A percentile compares a stretch with the other conserved stretches of the same genome.
Evolutionary conservation across 2,329 filamentous ascomycete species (phyloP).

Genomic region (Mollisia scopiformis): DNA sequence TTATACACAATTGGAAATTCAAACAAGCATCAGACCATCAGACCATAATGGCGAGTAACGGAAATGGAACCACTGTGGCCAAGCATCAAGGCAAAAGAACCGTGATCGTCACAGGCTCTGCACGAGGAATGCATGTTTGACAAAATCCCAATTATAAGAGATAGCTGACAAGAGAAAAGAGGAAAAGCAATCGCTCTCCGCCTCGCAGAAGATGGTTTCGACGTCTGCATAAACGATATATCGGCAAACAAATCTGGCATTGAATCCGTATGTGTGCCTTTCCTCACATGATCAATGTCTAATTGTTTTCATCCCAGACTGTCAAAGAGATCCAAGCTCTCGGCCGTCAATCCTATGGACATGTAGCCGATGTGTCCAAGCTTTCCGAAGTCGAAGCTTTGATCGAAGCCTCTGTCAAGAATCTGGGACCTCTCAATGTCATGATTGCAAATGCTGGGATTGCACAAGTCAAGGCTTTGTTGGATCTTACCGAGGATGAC

Average conservation of each 20-base stretch:
- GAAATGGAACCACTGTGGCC: constrained; percentile 29
- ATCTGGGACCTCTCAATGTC: constrained; percentile 32
- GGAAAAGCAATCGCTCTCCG: constrained; percentile 66
- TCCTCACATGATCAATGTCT: constrained; percentile 27
- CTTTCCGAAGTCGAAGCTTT: constrained; percentile 33
- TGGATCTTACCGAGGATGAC: constrained; percentile 37
- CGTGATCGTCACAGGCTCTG: constrained; percentile 44
- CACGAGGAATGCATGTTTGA: constrained; percentile 40
- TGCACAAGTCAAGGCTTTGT: constrained; percentile 32
- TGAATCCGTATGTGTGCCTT: constrained; percentile 45
- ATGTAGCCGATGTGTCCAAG: constrained; percentile 60
- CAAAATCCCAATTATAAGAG: not conserved
- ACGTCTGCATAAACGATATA: constrained; percentile 68
- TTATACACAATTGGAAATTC: too few relatives aligned
- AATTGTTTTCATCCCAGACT: too few relatives aligned
- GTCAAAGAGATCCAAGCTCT: constrained; percentile 54
- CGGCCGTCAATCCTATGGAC: constrained; percentile 55
- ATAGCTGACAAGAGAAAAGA: constrained; percentile 38
- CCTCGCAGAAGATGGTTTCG: constrained; percentile 66
- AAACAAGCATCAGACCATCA: too few relatives aligned
- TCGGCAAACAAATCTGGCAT: constrained; percentile 53
- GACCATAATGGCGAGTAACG: constrained; percentile 17
- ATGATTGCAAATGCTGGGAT: constrained; percentile 38
- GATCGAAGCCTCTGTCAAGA: constrained; percentile 29
- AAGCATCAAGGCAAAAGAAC: constrained; percentile 36